A percentile compares a stretch with the other conserved stretches of the same genome.
phyloP scores from a whole-genome alignment of 2,329 filamentous ascomycete species.

The Ascochyta viciae-villosae region DNA sequence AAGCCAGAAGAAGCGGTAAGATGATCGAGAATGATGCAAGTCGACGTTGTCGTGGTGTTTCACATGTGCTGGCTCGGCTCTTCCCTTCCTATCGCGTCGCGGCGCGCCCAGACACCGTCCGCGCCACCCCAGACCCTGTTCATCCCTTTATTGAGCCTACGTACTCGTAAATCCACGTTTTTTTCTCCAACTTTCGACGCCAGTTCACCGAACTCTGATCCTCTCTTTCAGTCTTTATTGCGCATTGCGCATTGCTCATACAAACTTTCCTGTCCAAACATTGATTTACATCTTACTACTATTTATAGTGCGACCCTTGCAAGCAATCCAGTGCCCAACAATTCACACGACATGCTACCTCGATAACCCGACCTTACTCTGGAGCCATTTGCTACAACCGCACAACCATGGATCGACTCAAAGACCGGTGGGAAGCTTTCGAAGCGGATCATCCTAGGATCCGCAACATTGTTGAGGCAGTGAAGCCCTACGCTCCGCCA shows the following conservation, averaged over 20 bases:
- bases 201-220: slow-evolving; percentile 6
- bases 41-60: slow-evolving; percentile 16
- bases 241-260: slow-evolving; percentile 4
- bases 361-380: slow-evolving; percentile 13
- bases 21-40: slow-evolving; percentile 6
- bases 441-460: slow-evolving; percentile 14
- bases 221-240: slow-evolving; percentile 1
- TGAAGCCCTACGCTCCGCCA: slow-evolving; percentile 29
- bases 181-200: slow-evolving; percentile 1
- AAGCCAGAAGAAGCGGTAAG: background rate
- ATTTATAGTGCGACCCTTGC: slow-evolving; percentile 8
- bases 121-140: slow-evolving; percentile 23
- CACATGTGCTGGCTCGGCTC: slow-evolving; percentile 15
- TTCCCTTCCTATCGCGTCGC: slow-evolving; percentile 16
- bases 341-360: slow-evolving; percentile 16
- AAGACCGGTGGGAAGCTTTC: slow-evolving; percentile 18
- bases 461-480: slow-evolving; percentile 17
- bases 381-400: slow-evolving; percentile 8
- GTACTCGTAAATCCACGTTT: slow-evolving; percentile 4
- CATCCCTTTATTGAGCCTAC: slow-evolving; percentile 16
- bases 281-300: slow-evolving; percentile 10
- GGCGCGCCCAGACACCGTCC: slow-evolving; percentile 7
- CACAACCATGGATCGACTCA: slow-evolving; percentile 16
- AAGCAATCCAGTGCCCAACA: slow-evolving; percentile 5
- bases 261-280: background rate